Conservation (phyloP, 1,284 basidiomycete genomes). For the Ceratobasidium sp. region DNA sequence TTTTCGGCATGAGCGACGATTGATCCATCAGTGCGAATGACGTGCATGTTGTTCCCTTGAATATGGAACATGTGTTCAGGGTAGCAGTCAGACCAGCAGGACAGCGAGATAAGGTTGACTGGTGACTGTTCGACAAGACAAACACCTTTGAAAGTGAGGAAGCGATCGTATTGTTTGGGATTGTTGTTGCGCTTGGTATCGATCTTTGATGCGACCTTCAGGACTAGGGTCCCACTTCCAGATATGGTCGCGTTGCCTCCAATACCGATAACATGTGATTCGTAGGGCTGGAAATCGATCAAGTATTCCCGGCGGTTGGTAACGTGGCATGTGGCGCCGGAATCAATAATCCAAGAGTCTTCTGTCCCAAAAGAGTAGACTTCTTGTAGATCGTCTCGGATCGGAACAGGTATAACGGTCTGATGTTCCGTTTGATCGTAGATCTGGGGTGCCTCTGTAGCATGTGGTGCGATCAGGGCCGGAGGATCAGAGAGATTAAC, state of each 20-base stretch:
- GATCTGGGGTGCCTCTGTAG: too few species aligned
- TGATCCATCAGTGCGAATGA: background rate
- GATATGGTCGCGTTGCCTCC: background rate
- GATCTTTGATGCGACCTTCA: background rate
- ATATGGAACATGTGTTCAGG: background rate
- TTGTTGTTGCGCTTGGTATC: background rate
- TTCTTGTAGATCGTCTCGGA: too few species aligned
- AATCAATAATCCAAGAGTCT: constrained; percentile 34
- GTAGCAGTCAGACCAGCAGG: constrained; percentile 24
- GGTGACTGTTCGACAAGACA: constrained; percentile 11
- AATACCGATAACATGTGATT: background rate
- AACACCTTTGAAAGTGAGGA: background rate
- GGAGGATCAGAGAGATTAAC: too few species aligned
- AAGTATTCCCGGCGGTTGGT: constrained; percentile 7
- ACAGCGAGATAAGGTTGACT: constrained; percentile 17
- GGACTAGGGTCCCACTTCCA: constrained; percentile 1
- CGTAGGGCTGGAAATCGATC: background rate
- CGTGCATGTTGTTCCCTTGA: background rate
- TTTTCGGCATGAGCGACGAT: constrained; percentile 2
- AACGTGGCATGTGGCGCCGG: constrained; percentile 20
- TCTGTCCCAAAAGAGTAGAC: too few species aligned
- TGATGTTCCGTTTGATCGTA: too few species aligned
- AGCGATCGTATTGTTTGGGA: background rate
- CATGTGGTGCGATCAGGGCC: too few species aligned
- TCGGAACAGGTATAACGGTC: too few species aligned